Percentiles rank a stretch among this genome's conserved stretches.
phyloP scores from a whole-genome alignment of 352 stramenopile genomes.

The Phytopythium mirpurense region DNA sequence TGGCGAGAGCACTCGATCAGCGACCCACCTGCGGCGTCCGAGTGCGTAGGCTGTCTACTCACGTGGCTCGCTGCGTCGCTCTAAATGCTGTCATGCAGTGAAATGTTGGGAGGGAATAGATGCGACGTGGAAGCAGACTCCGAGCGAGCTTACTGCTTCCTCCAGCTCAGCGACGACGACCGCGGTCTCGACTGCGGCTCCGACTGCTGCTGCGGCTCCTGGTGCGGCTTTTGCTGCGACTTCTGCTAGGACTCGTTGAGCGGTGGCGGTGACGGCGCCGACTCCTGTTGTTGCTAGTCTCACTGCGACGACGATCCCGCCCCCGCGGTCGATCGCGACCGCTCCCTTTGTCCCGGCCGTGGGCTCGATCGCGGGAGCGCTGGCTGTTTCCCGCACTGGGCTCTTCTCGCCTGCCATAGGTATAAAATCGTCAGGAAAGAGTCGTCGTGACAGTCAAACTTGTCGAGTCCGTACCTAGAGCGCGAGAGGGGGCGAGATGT shows the following conservation, averaged over 20 bases:
- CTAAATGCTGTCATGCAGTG: too few species aligned
- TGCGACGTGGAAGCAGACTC: neutral
- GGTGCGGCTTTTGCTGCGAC: conserved; percentile 33
- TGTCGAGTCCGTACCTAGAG: conserved; percentile 10
- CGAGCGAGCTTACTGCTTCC: neutral
- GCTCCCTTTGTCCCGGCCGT: conserved; percentile 16
- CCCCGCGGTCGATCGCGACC: neutral
- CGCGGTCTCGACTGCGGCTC: conserved; percentile 7
- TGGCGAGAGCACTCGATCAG: too few species aligned
- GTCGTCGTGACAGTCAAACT: neutral
- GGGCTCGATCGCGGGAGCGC: conserved; percentile 26
- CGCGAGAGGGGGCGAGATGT: conserved; percentile 17
- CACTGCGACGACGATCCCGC: conserved; percentile 18
- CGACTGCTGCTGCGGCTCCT: conserved; percentile 41
- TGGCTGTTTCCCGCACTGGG: conserved; percentile 16
- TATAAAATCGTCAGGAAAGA: neutral
- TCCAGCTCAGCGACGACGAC: neutral
- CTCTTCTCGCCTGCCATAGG: neutral
- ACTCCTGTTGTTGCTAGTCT: conserved; percentile 13
- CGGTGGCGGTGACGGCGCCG: conserved; percentile 23
- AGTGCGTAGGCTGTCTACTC: too few species aligned
- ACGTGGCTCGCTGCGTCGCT: too few species aligned
- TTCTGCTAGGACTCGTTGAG: conserved; percentile 25
- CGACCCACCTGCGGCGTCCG: too few species aligned
- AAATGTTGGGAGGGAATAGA: too few species aligned